phyloP scores from a whole-genome alignment of 106 monocot genomes.

The Triglochin maritima region DNA sequence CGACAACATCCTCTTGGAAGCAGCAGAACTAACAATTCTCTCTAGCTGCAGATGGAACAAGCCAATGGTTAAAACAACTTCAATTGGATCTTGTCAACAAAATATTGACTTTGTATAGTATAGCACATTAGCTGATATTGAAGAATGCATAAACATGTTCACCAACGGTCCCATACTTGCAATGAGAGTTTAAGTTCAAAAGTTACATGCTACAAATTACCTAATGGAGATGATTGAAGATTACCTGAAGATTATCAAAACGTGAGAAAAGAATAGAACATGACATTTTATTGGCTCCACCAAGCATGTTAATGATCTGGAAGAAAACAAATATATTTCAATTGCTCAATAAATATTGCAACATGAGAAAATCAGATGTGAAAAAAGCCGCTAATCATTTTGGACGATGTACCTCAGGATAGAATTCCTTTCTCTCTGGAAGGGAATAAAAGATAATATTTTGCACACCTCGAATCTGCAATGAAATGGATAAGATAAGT shows the following conservation, averaged over 20 bases:
- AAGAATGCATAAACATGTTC: neutral
- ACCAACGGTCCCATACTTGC: neutral
- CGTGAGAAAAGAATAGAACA: conserved; percentile 57
- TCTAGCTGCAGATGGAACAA: conserved; percentile 7
- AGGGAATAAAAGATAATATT: conserved; percentile 75
- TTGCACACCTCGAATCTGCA: conserved; percentile 82
- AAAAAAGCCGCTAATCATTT: neutral
- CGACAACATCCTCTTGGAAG: conserved; percentile 9
- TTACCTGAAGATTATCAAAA: conserved; percentile 50
- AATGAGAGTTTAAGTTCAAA: neutral
- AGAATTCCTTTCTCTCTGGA: conserved; percentile 90
- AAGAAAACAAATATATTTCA: neutral
- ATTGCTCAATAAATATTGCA: neutral
- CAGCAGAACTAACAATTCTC: conserved; percentile 11
- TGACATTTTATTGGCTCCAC: conserved; percentile 30
- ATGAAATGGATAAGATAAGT: neutral
- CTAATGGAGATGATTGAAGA: neutral
- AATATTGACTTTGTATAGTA: neutral
- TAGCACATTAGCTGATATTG: neutral
- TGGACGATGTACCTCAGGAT: conserved; percentile 48
- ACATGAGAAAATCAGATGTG: neutral
- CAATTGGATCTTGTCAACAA: neutral
- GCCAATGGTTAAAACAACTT: neutral
- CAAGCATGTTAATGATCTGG: conserved; percentile 63
- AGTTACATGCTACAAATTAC: neutral